Percentiles rank a stretch among this genome's conserved stretches.
These are phyloP conservation scores for Raphanus sativus DNA, from an alignment of 345 rosid species.

Conservation along the genomic window DNA sequence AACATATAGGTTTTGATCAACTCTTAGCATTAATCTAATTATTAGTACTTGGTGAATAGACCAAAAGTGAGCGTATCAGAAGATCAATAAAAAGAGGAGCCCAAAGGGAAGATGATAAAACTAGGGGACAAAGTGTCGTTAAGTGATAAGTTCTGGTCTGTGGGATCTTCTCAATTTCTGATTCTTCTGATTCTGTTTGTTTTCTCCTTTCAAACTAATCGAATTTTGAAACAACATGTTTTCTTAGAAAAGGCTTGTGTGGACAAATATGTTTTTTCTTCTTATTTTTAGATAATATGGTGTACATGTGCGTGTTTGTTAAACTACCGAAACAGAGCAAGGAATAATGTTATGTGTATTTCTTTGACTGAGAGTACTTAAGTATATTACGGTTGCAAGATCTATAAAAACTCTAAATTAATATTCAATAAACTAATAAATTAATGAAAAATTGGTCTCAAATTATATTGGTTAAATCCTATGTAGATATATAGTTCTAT, in stretches of 20 bases:
- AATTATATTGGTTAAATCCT: too few relatives aligned
- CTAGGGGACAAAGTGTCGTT: not conserved
- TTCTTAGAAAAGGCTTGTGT: not conserved
- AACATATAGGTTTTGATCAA: not conserved
- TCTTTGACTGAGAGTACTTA: not conserved
- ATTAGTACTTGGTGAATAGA: too few relatives aligned
- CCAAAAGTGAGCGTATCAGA: not conserved
- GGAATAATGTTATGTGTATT: not conserved
- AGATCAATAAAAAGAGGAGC: not conserved
- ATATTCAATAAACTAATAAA: too few relatives aligned
- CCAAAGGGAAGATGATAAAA: not conserved
- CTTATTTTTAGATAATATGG: not conserved
- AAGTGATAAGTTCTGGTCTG: not conserved
- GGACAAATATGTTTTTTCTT: not conserved
- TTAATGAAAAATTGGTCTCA: too few relatives aligned
- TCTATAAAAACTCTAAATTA: too few relatives aligned
- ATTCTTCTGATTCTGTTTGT: not conserved
- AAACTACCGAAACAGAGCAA: not conserved
- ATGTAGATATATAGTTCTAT: too few relatives aligned
- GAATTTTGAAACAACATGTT: not conserved
- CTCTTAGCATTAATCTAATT: not conserved
- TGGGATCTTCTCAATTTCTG: not conserved
- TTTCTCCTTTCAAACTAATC: not conserved
- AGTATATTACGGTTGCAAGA: not conserved
- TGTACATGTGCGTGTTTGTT: not conserved